phyloP scores from a whole-genome alignment of 2,329 filamentous ascomycete genomes.

The Cercospora sp. region DNA sequence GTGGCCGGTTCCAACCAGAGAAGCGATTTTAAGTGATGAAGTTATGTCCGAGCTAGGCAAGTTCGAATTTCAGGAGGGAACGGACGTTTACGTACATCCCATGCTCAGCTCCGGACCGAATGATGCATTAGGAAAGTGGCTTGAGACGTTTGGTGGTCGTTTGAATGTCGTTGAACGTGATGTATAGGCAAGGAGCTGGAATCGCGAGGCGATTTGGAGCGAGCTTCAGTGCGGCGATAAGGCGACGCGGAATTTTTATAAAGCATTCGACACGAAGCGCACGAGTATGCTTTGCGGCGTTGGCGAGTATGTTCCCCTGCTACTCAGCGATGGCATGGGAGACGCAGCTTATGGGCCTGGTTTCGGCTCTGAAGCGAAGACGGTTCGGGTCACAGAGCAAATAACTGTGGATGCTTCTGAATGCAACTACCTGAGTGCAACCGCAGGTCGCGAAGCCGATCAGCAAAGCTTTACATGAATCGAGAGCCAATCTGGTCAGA shows the following conservation, averaged over 20 bases:
- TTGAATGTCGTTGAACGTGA: not conserved
- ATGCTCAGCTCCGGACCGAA: not conserved
- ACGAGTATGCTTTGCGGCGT: no score
- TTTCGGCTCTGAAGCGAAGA: no score
- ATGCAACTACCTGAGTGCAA: not conserved
- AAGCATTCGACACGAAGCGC: no score
- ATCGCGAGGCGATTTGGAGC: not conserved
- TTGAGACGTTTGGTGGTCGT: not conserved
- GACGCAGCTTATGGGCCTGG: no score
- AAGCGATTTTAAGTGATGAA: not conserved
- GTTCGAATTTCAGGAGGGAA: not conserved
- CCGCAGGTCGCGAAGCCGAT: not conserved
- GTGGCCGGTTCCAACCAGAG: not conserved
- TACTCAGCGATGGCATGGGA: no score
- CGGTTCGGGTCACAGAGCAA: no score
- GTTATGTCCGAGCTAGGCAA: not conserved
- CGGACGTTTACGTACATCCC: not conserved
- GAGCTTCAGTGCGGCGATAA: no score
- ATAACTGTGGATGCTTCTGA: no score
- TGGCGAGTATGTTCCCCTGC: no score
- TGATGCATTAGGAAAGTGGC: not conserved
- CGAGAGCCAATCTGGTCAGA: not conserved
- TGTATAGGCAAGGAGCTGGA: not conserved
- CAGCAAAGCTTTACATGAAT: not conserved
- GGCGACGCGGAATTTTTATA: no score